Evolutionary conservation across 345 rosid species (phyloP).

Genomic region (Clarkia xantiana): DNA sequence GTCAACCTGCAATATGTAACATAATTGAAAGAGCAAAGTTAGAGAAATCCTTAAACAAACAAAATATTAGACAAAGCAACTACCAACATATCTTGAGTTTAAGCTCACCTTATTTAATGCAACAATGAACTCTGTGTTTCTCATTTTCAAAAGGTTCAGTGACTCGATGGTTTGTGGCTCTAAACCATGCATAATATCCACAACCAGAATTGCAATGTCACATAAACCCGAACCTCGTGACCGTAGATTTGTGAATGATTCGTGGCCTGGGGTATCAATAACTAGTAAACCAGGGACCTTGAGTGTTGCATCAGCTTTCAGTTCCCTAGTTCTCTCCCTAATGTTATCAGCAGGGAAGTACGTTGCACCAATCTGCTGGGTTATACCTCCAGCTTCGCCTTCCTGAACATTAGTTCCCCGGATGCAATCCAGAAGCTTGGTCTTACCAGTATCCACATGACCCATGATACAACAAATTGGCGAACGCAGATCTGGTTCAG

Average conservation of each 20-base stretch:
- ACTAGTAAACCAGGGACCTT: conserved; percentile 94
- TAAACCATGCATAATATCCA: conserved; percentile 86
- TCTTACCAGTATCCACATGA: conserved; percentile 96
- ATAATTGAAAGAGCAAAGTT: conserved; percentile 1
- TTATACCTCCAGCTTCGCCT: conserved; percentile 99
- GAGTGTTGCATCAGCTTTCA: conserved; percentile 81
- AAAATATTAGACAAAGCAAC: neutral
- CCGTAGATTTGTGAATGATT: conserved; percentile 74
- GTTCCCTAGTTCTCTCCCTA: conserved; percentile 83
- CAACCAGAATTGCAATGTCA: conserved; percentile 94
- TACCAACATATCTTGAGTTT: neutral
- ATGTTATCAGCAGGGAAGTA: conserved; percentile 90
- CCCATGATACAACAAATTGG: conserved; percentile 98
- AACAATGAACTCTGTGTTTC: conserved; percentile 79
- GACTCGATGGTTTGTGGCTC: conserved; percentile 93
- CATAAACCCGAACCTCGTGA: conserved; percentile 94
- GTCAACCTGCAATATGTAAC: conserved; percentile 50
- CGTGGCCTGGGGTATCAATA: conserved; percentile 97
- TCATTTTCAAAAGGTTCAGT: conserved; percentile 68
- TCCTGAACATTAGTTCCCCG: conserved; percentile 97
- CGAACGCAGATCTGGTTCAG: conserved; percentile 59
- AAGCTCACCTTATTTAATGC: conserved; percentile 79
- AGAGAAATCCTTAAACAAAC: neutral
- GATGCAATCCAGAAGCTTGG: conserved; percentile 87
- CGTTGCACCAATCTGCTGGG: conserved; percentile 98